Evolutionary conservation across 768 basidiomycete species (phyloP).

Genomic region (Russula vinacea): DNA sequence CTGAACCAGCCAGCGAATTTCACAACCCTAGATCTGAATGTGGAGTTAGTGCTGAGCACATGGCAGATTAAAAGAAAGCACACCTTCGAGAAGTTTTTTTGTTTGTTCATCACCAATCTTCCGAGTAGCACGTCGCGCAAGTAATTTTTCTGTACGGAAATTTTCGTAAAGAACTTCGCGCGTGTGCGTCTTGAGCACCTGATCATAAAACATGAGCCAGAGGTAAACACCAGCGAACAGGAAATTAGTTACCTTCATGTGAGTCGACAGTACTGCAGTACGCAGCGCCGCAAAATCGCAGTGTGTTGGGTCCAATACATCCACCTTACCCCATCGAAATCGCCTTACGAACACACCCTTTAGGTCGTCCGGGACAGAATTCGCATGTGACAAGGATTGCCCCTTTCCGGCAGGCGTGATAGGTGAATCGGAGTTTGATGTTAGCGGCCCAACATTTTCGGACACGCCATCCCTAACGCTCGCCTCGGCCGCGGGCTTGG

Average conservation of each 20-base stretch:
- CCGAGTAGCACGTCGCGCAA: constrained; percentile 78
- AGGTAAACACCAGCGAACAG: background rate
- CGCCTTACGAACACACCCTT: constrained; percentile 72
- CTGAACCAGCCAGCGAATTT: constrained; percentile 2
- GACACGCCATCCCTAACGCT: constrained; percentile 35
- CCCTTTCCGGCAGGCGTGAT: constrained; percentile 30
- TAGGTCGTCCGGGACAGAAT: constrained; percentile 62
- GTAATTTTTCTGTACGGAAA: constrained; percentile 86
- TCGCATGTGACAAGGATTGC: constrained; percentile 41
- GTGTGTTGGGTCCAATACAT: constrained; percentile 81
- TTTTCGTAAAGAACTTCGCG: constrained; percentile 91
- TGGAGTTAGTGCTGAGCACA: background rate
- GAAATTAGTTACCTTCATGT: constrained; percentile 63
- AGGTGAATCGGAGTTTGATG: constrained; percentile 37
- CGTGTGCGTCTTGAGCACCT: constrained; percentile 81
- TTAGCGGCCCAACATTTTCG: constrained; percentile 44
- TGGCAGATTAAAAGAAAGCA: constrained; percentile 25
- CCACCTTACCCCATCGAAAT: constrained; percentile 86
- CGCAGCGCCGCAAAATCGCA: constrained; percentile 86
- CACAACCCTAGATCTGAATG: constrained; percentile 24
- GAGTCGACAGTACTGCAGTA: constrained; percentile 79
- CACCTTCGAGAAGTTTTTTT: constrained; percentile 71
- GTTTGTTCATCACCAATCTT: constrained; percentile 73
- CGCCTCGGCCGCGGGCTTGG: constrained; percentile 34
- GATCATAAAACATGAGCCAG: constrained; percentile 12